Evolutionary conservation across 1,284 basidiomycete species (phyloP).

Genomic region (Stygiomarasmius scandens): DNA sequence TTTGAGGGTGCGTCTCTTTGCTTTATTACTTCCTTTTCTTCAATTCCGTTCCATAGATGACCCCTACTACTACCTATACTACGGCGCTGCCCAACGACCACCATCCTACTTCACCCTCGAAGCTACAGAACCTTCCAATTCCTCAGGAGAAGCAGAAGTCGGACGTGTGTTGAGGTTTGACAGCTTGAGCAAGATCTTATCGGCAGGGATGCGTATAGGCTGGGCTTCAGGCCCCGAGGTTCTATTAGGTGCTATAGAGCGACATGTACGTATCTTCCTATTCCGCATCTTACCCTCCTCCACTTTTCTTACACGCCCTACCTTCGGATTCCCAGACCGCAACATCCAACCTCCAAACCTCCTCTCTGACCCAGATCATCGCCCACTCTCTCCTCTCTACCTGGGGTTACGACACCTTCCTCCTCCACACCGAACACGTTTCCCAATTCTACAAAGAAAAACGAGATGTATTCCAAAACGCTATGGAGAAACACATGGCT

Average conservation of each 20-base stretch:
- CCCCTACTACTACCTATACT: slow-evolving; percentile 79
- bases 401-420: slow-evolving; percentile 83
- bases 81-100: slow-evolving; percentile 61
- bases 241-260: slow-evolving; percentile 77
- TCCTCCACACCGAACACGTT: slow-evolving; percentile 70
- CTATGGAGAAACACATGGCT: slow-evolving; percentile 11
- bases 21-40: neutral
- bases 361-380: slow-evolving; percentile 80
- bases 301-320: neutral
- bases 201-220: slow-evolving; percentile 81
- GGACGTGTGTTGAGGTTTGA: slow-evolving; percentile 88
- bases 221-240: slow-evolving; percentile 81
- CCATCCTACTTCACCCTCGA: slow-evolving; percentile 81
- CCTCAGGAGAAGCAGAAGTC: slow-evolving; percentile 48
- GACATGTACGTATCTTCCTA: slow-evolving; percentile 58
- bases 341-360: slow-evolving; percentile 79
- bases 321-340: slow-evolving; percentile 58
- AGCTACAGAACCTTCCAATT: slow-evolving; percentile 48
- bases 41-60: slow-evolving; percentile 53
- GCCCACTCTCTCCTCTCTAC: slow-evolving; percentile 68
- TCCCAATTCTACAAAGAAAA: slow-evolving; percentile 81
- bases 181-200: slow-evolving; percentile 87
- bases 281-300: neutral
- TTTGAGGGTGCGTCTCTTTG: slow-evolving; percentile 66
- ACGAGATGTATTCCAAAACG: slow-evolving; percentile 79